Base-by-base conservation (phyloP, 1,284 basidiomycete genomes). In the Lentinus polychrous region DNA sequence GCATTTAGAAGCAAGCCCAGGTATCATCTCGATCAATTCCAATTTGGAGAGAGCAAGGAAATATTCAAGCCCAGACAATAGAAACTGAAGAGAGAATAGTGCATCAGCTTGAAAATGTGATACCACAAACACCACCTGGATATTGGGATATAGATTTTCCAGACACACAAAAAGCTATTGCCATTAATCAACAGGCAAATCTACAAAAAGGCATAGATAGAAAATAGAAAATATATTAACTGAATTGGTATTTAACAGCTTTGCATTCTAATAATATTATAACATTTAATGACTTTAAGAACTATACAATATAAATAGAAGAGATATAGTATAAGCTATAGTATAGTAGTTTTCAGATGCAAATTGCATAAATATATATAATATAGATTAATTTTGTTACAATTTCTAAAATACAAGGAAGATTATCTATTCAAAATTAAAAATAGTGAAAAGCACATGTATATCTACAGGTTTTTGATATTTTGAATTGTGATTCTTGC, bases 101-200 rank as follows among this genome's bases (percentile, higher is more conserved):
- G 23, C 91, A 94, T 66, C 77, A 91, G 23, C 71, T 81, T 55
- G 71, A 79, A 38, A 91, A 86, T 85, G 73, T 74, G 27, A 74
- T 80, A 39, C 73, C 83, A 1, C 75, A 72, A 39, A 93, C 91
- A 0, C 93, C 93, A 14, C 91, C 91, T 1, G 82, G 80, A 18
- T 94, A 88, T 64, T 91, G 89, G 90, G 74, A 86, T 53, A 92
- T 94, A 48, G 88, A 84, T 0, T 94, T 96, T 60, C 93, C 93
- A 0, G 73, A 74, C 53, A 94, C 93, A 2, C 91, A 93, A 63
- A 78, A 87, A 57, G 84, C 82, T 14, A 73, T 71, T 37, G 74
- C 73, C 44, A 88, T 93, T 55, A 94, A 94, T 62, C 69, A 71
- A 49, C 68, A 40, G 33, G 37, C 22, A 43, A 43, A 48, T 3